These are phyloP conservation scores for Prunus yedoensis DNA, from an alignment of 331 rosid genomes.

Conservation along the genomic window DNA sequence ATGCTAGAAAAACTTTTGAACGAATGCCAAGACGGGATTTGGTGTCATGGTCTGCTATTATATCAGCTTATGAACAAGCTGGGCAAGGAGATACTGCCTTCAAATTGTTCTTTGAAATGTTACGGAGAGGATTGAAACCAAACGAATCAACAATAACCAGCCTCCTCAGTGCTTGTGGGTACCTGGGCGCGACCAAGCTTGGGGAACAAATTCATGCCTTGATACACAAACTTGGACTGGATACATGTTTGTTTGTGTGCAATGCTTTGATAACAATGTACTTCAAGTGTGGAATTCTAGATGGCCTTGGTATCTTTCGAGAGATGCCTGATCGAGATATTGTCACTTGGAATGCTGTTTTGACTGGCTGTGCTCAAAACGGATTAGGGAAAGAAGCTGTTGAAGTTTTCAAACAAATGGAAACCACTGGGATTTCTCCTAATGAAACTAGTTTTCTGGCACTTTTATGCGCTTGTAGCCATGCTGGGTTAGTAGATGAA, in stretches of 20 bases:
- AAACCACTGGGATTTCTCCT: slow-evolving; percentile 18
- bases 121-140: no score
- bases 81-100: no score
- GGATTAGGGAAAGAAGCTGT: slow-evolving; percentile 28
- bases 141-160: slow-evolving; percentile 20
- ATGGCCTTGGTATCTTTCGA: slow-evolving; percentile 26
- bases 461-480: slow-evolving; percentile 35
- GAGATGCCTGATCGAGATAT: slow-evolving; percentile 30
- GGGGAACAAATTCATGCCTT: slow-evolving; percentile 36
- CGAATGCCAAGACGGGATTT: no score
- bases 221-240: slow-evolving; percentile 30
- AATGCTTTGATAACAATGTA: slow-evolving; percentile 40
- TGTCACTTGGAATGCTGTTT: slow-evolving; percentile 39
- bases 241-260: slow-evolving; percentile 26
- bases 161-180: slow-evolving; percentile 34
- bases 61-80: no score
- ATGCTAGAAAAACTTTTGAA: no score
- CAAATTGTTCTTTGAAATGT: no score
- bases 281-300: slow-evolving; percentile 37
- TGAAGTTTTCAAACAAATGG: slow-evolving; percentile 34
- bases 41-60: no score
- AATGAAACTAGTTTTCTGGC: slow-evolving; percentile 32
- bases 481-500: slow-evolving; percentile 27
- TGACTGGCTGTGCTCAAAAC: slow-evolving; percentile 35
- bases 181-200: slow-evolving; percentile 21